Conservation (phyloP, 176 grass and related monocot species). For the Miscanthus lutarioriparius region DNA sequence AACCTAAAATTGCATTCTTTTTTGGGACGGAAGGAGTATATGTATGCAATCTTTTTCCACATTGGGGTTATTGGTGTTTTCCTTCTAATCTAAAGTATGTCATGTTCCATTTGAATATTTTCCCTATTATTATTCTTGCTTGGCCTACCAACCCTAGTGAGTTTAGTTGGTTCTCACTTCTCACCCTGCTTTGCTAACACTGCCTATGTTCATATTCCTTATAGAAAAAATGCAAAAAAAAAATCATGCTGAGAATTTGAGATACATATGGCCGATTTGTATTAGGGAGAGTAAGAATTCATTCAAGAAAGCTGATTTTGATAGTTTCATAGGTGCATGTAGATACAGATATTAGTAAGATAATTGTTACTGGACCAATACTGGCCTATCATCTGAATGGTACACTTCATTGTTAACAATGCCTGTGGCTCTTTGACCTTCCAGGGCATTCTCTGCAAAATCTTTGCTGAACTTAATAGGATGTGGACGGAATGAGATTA, state of each 20-base stretch:
- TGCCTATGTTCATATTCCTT: background rate
- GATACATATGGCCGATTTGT: background rate
- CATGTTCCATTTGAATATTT: conserved; percentile 17
- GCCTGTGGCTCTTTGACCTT: background rate
- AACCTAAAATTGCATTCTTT: too few species aligned
- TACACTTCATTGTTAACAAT: background rate
- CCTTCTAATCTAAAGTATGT: background rate
- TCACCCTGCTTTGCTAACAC: background rate
- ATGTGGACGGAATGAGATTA: background rate
- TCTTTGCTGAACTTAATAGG: background rate
- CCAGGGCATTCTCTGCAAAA: background rate
- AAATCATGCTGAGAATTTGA: background rate
- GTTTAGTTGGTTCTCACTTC: conserved; percentile 1
- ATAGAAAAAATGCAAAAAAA: background rate
- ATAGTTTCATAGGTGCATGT: background rate
- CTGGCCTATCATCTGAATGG: background rate
- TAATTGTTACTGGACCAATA: background rate
- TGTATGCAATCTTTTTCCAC: background rate
- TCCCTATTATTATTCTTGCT: background rate
- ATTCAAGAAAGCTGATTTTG: background rate
- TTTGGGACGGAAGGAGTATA: background rate
- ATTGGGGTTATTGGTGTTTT: background rate
- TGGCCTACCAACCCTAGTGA: background rate
- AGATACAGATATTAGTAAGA: background rate
- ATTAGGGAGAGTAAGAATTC: conserved; percentile 5